Evolutionary conservation across 169 alveolate species (phyloP), one percentile per base, ranked within the genome.

Genomic region (Besnoitia besnoiti): DNA sequence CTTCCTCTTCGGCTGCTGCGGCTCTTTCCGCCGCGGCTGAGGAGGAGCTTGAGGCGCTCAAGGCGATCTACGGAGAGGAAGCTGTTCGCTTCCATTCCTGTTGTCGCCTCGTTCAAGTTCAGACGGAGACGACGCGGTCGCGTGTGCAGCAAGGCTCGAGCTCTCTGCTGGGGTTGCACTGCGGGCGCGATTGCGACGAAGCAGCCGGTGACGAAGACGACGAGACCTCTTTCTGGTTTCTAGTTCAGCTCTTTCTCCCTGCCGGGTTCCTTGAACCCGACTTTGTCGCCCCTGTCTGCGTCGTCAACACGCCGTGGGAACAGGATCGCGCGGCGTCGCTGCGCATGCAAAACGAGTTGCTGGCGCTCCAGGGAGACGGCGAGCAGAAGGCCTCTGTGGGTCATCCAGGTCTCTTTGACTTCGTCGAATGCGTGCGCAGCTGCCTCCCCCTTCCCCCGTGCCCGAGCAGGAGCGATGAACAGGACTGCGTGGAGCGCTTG

Each of bases 11-110:
- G 39, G 14, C 24, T 5, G 3, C 67, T 51, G 67, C 14, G 14
- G 24, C 7, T 73, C 46, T 73, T 8, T 73, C 82, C 16, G n/a
- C 40, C 19, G 89, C 39, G 3, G 89, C 59, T 7, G 62, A 16
- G 62, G 89, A 82, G 59, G 89, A 82, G 47, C 49, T 82, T 40
- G 89, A 82, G 59, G 89, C 89, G 1, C 89, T 82, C 24, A 2
- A 33, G n/a, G 85, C 89, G 24, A 82, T 82, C n/a, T 82, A 82
- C 89, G 89, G 89, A 82, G 89, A 82, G 5, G 89, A 82, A 24
- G 62, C 3, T 0, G 47, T 82, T 8, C 39, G 44, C 62, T 39
- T 82, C 46, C 59, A 35, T 33, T 62, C 89, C 39, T 73, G 82
- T 73, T 73, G 82, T n/a, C 82, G 82, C 16, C 82, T 73, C 4